These are phyloP conservation scores for Agastache rugosa DNA, from an alignment of 257 asterid species.

Conservation along the genomic window DNA sequence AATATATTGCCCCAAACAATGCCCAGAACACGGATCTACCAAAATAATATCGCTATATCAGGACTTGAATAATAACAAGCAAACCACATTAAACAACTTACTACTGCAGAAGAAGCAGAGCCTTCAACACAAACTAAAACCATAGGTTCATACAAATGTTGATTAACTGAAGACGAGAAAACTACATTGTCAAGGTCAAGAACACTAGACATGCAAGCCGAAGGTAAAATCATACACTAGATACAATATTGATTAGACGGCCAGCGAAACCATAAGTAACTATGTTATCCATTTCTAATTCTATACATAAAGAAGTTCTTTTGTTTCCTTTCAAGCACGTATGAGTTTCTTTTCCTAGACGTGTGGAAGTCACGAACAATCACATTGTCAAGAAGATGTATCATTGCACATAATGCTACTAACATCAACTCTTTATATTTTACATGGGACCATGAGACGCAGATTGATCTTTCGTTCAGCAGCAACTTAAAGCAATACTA, in stretches of 20 bases:
- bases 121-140: background rate
- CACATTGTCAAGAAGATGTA: constrained; percentile 2
- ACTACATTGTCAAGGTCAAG: constrained; percentile 11
- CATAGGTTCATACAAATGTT: background rate
- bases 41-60: constrained; percentile 33
- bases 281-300: constrained; percentile 10
- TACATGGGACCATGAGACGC: background rate
- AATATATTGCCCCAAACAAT: constrained; percentile 94
- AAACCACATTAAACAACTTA: background rate
- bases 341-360: background rate
- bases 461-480: background rate
- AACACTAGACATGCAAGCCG: constrained; percentile 14
- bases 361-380: background rate
- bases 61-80: background rate
- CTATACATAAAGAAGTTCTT: background rate
- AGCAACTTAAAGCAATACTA: background rate
- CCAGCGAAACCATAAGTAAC: background rate
- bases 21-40: constrained; percentile 98
- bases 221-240: background rate
- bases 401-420: background rate
- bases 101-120: background rate
- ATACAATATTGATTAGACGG: constrained; percentile 3
- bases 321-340: background rate
- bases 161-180: background rate
- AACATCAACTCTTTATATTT: background rate